Base-by-base conservation (phyloP, 352 stramenopile species). In the Pythium aristosporum region DNA sequence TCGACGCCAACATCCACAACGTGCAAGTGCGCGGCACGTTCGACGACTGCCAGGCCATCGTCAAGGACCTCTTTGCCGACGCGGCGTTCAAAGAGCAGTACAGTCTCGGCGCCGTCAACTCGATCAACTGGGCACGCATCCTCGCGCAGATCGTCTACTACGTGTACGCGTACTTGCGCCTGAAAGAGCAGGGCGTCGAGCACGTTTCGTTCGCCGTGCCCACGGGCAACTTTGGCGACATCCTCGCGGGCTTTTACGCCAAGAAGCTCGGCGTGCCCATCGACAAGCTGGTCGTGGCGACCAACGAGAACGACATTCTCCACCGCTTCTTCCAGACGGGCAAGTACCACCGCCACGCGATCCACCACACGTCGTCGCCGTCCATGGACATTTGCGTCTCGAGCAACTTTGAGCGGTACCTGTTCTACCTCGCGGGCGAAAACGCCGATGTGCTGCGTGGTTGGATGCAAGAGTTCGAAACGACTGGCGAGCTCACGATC, bases 351-450 rank as follows among this genome's bases (percentile, higher is more conserved):
- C 86, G 96, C 50, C 77, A 93, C 67, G 56, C 75, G 49, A 98
- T 99, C 67, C 74, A 92, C 47, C 83, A 98, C 71, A 99, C 96
- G 47, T 96, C 98, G 49, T 97, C 94, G 52, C 97, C 97, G 37
- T 98, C 91, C 3, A 99, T 99, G 97, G 97, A 99, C 74, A 99
- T 99, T 68, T 99, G 96, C 69, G 96, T 99, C 7, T 98, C 92
- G 44, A 98, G 91, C 67, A 99, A 99, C 84, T 99, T 99, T 79
- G 97, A 99, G 76, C 84, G 97, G 25, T 99, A 98, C 79, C 80
- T 99, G 2, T 99, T 98, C 69, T 90, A 97, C 63, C 79, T 99
- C 25, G 82, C 84, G 21, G 96, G 93, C n/a, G 94, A 99, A 65
- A 89, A 99, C 72, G 57, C 93, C 12, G 73, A 73, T n/a, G 80